Conservation (phyloP, 225 moss, liverwort and hornwort species). For the Asterella californica region DNA sequence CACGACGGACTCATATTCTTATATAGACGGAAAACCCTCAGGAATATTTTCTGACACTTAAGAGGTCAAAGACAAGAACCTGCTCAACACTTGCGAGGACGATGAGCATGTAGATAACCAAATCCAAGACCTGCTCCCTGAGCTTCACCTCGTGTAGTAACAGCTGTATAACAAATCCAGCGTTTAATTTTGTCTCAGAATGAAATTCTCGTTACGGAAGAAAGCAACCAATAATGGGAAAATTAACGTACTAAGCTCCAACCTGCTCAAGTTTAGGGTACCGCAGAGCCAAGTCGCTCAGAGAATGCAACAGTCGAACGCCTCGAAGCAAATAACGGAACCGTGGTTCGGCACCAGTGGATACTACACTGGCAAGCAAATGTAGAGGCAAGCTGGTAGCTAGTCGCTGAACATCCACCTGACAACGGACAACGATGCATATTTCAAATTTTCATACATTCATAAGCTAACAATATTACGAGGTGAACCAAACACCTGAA, state of each 20-base stretch:
- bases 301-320: slow-evolving; percentile 90
- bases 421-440: slow-evolving; percentile 12
- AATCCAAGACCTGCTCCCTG: slow-evolving; percentile 94
- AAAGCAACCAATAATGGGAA: background rate
- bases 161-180: slow-evolving; percentile 47
- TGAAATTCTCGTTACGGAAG: background rate
- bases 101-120: slow-evolving; percentile 96
- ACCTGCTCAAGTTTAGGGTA: slow-evolving; percentile 98
- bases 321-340: slow-evolving; percentile 90
- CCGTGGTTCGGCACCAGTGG: slow-evolving; percentile 73
- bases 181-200: background rate
- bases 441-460: background rate
- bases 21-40: background rate
- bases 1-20: background rate
- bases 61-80: slow-evolving; percentile 39
- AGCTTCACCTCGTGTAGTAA: slow-evolving; percentile 88
- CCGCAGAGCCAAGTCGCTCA: slow-evolving; percentile 89
- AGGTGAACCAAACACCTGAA: background rate
- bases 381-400: slow-evolving; percentile 92
- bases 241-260: background rate
- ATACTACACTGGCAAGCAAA: slow-evolving; percentile 82
- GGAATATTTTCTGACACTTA: background rate
- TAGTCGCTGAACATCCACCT: slow-evolving; percentile 96
- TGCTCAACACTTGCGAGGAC: slow-evolving; percentile 95
- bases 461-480: background rate